Base-by-base conservation (phyloP, 306 rosid genomes). In the Prunus kanzakura region DNA sequence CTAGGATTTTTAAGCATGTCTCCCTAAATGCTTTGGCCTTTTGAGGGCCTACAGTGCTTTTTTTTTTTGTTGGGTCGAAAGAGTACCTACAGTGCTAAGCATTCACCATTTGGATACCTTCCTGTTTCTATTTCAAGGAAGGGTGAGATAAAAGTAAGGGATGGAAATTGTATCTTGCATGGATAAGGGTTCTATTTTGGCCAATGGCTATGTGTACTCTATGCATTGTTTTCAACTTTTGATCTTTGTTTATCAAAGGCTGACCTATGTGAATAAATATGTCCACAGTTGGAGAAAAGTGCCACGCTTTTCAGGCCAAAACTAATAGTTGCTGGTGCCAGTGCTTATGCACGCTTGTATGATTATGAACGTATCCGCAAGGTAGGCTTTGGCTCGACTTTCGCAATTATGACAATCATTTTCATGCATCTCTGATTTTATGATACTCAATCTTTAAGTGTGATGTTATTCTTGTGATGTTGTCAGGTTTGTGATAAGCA, bases 251-350 rank as follows among this genome's bases (percentile, higher is more conserved):
- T n/a, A 15, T 57, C 25, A 46, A 35, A 14, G 72, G 72, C 51
- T 62, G 56, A 78, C 50, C 45, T 54, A 52, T 47, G 41, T 45
- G 69, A 66, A 57, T 25, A 30, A 62, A 61, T 49, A 58, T 56
- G 43, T 54, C 25, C 76, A 52, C 81, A 84, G 88, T 30, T 81
- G 83, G 88, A 84, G 74, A 84, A 79, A 84, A 84, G 76, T 81
- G 85, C 85, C 11, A 32, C 81, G 3, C 77, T 84, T 46, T 84
- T 84, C 73, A 77, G 88, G 45, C 88, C 85, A 55, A 84, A 84
- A 50, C 81, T 84, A 35, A 81, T 84, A 49, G 88, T 84, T 74
- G 88, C 88, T 43, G 88, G 88, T 81, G 88, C 88, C 43, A 84
- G 88, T 78, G 88, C 88, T 54, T 84, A 84, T 61, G 88, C 88